A percentile compares a stretch with the other conserved stretches of the same genome.
Conservation (phyloP, 331 rosid genomes). For the Malus hybrid region DNA sequence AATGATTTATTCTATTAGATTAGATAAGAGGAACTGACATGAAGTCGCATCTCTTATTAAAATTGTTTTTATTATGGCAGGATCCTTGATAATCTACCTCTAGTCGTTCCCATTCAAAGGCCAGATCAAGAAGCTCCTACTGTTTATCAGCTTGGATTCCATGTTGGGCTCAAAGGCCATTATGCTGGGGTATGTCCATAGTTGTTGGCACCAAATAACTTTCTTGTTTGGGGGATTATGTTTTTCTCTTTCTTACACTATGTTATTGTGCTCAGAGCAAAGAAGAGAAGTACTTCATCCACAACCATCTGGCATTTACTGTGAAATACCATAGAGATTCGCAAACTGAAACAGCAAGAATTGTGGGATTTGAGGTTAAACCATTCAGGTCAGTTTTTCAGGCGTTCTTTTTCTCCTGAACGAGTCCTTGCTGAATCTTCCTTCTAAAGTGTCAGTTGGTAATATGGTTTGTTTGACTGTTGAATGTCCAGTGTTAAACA, state of each 20-base stretch:
- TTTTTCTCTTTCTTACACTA: constrained; percentile 18
- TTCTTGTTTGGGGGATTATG: constrained; percentile 5
- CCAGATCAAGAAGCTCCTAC: constrained; percentile 59
- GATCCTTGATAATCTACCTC: constrained; percentile 95
- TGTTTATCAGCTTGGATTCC: constrained; percentile 78
- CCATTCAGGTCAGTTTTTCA: constrained; percentile 61
- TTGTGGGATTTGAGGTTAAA: constrained; percentile 94
- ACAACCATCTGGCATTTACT: constrained; percentile 89
- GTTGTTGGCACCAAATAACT: constrained; percentile 6
- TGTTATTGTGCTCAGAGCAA: constrained; percentile 55
- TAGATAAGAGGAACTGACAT: not conserved
- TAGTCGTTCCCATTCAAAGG: constrained; percentile 72
- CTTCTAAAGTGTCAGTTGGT: constrained; percentile 11
- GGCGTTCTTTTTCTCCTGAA: not conserved
- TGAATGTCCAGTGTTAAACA: constrained; percentile 66
- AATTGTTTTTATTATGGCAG: constrained; percentile 29
- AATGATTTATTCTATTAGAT: not conserved
- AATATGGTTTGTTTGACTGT: constrained; percentile 10
- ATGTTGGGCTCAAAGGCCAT: constrained; percentile 85
- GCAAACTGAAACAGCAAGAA: constrained; percentile 73
- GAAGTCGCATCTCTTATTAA: constrained; percentile 7
- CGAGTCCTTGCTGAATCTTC: not conserved
- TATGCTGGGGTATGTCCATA: constrained; percentile 56
- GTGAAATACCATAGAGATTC: constrained; percentile 73
- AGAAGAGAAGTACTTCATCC: constrained; percentile 68